phyloP scores from a whole-genome alignment of 164 flowering plant genomes.

The Aristolochia fimbriata region DNA sequence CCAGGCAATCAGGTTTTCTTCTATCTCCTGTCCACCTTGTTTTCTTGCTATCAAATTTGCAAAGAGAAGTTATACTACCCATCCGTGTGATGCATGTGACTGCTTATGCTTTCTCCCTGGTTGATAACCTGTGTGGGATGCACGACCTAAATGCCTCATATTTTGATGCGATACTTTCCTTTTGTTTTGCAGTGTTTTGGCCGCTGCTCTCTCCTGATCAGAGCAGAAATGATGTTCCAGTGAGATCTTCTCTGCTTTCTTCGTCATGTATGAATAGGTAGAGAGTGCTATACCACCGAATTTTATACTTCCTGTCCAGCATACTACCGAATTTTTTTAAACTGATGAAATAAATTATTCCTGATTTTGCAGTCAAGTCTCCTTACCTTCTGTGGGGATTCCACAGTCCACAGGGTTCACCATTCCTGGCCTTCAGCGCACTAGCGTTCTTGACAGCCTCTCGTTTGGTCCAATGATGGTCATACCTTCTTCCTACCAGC shows the following conservation, averaged over 20 bases:
- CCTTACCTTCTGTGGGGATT: constrained; percentile 31
- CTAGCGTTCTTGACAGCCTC: constrained; percentile 21
- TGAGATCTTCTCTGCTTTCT: constrained; percentile 42
- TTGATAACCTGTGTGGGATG: too few species aligned
- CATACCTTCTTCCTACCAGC: constrained; percentile 39
- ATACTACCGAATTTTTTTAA: not conserved
- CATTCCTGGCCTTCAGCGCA: constrained; percentile 38
- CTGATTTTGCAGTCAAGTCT: constrained; percentile 34
- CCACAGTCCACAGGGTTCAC: constrained; percentile 45
- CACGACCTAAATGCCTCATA: too few species aligned
- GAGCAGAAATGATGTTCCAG: constrained; percentile 28
- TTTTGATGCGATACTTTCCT: not conserved
- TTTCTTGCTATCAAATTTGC: not conserved
- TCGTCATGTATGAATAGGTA: constrained; percentile 51
- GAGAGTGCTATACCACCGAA: not conserved
- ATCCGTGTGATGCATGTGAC: not conserved
- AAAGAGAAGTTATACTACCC: too few species aligned
- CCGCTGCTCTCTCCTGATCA: constrained; percentile 41
- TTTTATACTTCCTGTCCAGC: not conserved
- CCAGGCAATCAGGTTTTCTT: constrained; percentile 39
- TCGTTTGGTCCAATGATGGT: constrained; percentile 29
- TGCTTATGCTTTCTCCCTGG: not conserved
- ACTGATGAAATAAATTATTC: not conserved
- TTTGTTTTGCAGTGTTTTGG: constrained; percentile 49
- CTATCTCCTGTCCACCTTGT: not conserved